These are phyloP conservation scores for Mortierella sp. DNA, from an alignment of 371 early-diverging fungal species.

Conservation along the genomic window DNA sequence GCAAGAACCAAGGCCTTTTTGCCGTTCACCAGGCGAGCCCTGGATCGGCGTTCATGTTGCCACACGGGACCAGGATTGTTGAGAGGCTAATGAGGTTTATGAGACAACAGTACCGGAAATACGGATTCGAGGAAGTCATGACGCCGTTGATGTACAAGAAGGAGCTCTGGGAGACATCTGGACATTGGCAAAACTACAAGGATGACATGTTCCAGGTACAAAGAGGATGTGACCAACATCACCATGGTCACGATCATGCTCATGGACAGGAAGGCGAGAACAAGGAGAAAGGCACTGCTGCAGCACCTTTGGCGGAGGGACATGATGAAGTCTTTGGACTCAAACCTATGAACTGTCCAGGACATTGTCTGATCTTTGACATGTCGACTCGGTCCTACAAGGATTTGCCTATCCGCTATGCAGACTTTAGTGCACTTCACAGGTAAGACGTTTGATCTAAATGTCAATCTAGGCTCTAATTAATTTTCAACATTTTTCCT, in stretches of 20 bases:
- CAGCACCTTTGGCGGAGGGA: slow-evolving; percentile 37
- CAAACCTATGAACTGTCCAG: slow-evolving; percentile 99
- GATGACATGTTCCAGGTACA: slow-evolving; percentile 79
- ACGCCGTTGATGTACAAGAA: slow-evolving; percentile 96
- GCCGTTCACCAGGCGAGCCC: slow-evolving; percentile 89
- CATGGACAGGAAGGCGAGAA: background rate
- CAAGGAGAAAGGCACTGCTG: background rate
- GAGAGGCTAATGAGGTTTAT: slow-evolving; percentile 81
- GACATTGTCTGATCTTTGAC: slow-evolving; percentile 95
- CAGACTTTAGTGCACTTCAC: slow-evolving; percentile 97
- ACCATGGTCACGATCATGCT: slow-evolving; percentile 61
- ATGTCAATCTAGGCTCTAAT: background rate
- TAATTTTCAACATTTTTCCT: background rate
- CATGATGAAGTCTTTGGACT: slow-evolving; percentile 83
- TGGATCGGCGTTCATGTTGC: slow-evolving; percentile 95
- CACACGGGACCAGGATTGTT: slow-evolving; percentile 94
- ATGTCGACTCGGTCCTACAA: slow-evolving; percentile 88
- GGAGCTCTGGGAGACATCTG: slow-evolving; percentile 96
- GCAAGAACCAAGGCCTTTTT: slow-evolving; percentile 73
- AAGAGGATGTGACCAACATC: slow-evolving; percentile 60
- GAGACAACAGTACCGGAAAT: slow-evolving; percentile 85
- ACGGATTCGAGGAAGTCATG: slow-evolving; percentile 96
- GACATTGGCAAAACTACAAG: slow-evolving; percentile 97
- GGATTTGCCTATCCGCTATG: slow-evolving; percentile 93
- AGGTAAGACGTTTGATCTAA: slow-evolving; percentile 54